phyloP scores from a whole-genome alignment of 306 rosid species.

The Cercis canadensis region DNA sequence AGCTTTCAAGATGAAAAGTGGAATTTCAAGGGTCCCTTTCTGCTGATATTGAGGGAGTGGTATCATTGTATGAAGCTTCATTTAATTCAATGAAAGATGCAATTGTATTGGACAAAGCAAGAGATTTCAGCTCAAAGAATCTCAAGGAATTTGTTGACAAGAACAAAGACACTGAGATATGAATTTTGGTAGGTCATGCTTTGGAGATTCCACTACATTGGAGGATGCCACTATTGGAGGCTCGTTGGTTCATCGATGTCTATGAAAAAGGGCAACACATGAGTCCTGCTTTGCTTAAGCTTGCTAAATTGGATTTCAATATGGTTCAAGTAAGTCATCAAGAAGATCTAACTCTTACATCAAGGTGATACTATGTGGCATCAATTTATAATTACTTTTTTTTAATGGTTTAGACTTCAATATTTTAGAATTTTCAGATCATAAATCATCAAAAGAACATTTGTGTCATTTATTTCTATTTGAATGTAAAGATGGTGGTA shows the following conservation, averaged over 20 bases:
- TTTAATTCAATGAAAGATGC: slow-evolving; percentile 26
- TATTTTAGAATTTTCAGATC: not conserved
- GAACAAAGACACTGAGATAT: not conserved
- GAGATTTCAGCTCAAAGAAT: not conserved
- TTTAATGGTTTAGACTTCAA: no score
- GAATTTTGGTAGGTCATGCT: slow-evolving; percentile 29
- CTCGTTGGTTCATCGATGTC: slow-evolving; percentile 28
- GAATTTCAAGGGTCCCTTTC: not conserved
- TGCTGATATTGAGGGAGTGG: slow-evolving; percentile 9
- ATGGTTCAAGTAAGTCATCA: slow-evolving; percentile 18
- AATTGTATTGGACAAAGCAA: slow-evolving; percentile 33
- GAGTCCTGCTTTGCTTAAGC: not conserved
- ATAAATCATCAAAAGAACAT: no score
- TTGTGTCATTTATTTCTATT: no score
- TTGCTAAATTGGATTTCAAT: slow-evolving; percentile 2
- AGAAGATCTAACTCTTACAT: not conserved
- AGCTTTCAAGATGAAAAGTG: slow-evolving; percentile 21
- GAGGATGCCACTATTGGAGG: slow-evolving; percentile 40
- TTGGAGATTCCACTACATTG: slow-evolving; percentile 42
- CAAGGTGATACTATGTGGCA: not conserved
- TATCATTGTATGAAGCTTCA: slow-evolving; percentile 42
- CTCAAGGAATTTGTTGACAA: slow-evolving; percentile 7
- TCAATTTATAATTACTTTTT: no score
- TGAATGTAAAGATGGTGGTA: no score
- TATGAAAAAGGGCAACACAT: not conserved